phyloP scores from a whole-genome alignment of 2,329 filamentous ascomycete species.

The Hypoxylon sp. region DNA sequence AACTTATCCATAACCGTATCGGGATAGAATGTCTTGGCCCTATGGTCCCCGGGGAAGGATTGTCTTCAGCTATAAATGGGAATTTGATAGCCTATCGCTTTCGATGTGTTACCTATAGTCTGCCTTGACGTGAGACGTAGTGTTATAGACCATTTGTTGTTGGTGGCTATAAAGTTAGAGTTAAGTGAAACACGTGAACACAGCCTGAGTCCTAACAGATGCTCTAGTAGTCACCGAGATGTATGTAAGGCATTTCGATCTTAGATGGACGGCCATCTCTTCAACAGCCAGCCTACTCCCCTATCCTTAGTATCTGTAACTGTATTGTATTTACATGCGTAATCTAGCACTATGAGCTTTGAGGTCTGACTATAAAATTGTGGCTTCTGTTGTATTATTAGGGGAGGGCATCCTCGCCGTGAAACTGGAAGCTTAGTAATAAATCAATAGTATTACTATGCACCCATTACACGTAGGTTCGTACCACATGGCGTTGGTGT shows the following conservation, averaged over 20 bases:
- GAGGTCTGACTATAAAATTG: too few species aligned
- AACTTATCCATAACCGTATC: background rate
- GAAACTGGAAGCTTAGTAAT: too few species aligned
- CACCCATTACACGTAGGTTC: background rate
- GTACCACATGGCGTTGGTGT: background rate
- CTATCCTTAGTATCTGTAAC: too few species aligned
- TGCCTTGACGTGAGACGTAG: background rate
- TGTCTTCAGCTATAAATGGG: background rate
- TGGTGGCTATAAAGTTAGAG: background rate
- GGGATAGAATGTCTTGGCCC: background rate
- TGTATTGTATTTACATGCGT: too few species aligned
- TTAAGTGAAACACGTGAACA: background rate
- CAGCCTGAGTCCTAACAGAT: too few species aligned
- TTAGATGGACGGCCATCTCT: too few species aligned
- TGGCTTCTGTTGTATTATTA: too few species aligned
- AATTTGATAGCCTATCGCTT: background rate
- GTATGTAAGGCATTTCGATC: too few species aligned
- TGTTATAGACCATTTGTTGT: background rate
- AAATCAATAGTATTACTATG: background rate
- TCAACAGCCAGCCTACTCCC: too few species aligned
- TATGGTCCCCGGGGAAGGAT: background rate
- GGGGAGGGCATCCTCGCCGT: too few species aligned
- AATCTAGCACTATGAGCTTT: too few species aligned
- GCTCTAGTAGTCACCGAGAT: too few species aligned
- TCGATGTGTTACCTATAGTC: background rate